Evolutionary conservation across 352 stramenopile species (phyloP), one percentile per base, ranked within the genome.

Genomic region (Globisporangium orthogonon): DNA sequence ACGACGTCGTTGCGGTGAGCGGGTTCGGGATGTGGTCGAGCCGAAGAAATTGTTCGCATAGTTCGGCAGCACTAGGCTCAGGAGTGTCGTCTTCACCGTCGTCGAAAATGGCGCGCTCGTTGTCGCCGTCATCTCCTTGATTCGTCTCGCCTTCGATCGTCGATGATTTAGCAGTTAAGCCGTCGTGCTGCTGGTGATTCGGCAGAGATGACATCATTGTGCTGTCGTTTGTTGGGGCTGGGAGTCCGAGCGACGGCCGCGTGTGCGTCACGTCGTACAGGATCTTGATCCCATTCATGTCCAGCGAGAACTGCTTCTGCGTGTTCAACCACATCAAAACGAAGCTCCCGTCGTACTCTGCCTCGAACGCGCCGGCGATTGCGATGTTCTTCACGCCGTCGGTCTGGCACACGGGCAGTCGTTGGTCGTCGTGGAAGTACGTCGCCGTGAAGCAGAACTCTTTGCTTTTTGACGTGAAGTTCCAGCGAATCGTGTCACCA

Each of bases 251-350:
- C 6, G 71, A 50, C 17, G 69, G 62, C 4, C 81, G 73, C 35
- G 65, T 73, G 48, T 91, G 81, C 0, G 57, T 55, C 17, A 91
- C 72, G 0, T 77, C 65, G 51, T 88, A 91, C 31, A 58, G 57
- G 40, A 91, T 75, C 52, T 83, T 87, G 53, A 91, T 77, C 10
- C 71, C 71, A 30, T 64, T 82, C 45, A 72, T 70, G 51, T 89
- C 78, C 31, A 89, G 62, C 23, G 61, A 74, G 58, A 89, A 86
- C 3, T 69, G 68, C 44, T 83, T 87, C 35, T 88, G 78, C 7
- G 77, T 85, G 48, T 91, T 91, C 29, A 73, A 59, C 83, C 83
- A 93, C 63, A 71, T 81, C 4, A 93, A 62, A 10, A 93, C 76
- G 31, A 91, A 87, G 50, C 74, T 89, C 47, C 83, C 83, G 39